A percentile compares a stretch with the other conserved stretches of the same genome.
These are phyloP conservation scores for Trypethelium eluteriae DNA, from an alignment of 495 filamentous ascomycete genomes.

Conservation along the genomic window DNA sequence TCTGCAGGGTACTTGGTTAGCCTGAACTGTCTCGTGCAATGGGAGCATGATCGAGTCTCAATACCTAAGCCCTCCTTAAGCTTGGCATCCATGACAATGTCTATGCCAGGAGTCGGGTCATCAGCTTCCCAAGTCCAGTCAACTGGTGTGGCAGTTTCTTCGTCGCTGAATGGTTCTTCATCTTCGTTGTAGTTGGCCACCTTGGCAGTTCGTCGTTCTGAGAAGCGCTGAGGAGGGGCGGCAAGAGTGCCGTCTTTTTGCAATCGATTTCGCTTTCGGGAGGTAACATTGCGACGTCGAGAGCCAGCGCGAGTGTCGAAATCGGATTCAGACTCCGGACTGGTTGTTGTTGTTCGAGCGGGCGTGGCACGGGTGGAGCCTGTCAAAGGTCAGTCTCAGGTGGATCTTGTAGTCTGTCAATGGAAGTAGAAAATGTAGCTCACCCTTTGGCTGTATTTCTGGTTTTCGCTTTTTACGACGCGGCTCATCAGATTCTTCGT, in stretches of 20 bases:
- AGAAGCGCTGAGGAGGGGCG: slow-evolving; percentile 65
- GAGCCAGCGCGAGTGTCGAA: slow-evolving; percentile 59
- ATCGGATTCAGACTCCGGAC: slow-evolving; percentile 54
- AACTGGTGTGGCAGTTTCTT: slow-evolving; percentile 47
- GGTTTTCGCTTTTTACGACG: slow-evolving; percentile 41
- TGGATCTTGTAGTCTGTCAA: too few species aligned
- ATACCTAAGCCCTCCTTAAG: slow-evolving; percentile 58
- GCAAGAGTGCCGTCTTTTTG: slow-evolving; percentile 45
- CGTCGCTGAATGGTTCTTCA: slow-evolving; percentile 47
- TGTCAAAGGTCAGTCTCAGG: slow-evolving; percentile 27
- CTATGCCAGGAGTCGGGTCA: slow-evolving; percentile 56
- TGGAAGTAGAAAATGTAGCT: slow-evolving; percentile 14
- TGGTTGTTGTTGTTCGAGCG: slow-evolving; percentile 40
- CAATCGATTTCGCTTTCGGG: slow-evolving; percentile 65
- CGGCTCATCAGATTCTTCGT: slow-evolving; percentile 50
- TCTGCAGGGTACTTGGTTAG: slow-evolving; percentile 12
- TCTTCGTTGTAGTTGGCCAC: slow-evolving; percentile 83
- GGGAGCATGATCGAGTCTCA: background rate
- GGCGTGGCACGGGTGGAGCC: slow-evolving; percentile 62
- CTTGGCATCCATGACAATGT: slow-evolving; percentile 80
- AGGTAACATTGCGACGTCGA: slow-evolving; percentile 55
- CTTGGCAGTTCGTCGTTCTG: slow-evolving; percentile 74
- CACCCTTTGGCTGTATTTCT: slow-evolving; percentile 33
- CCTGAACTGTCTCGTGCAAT: background rate
- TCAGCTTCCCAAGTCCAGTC: slow-evolving; percentile 57